A percentile compares a stretch with the other conserved stretches of the same genome.
Conservation (phyloP, 2,329 filamentous ascomycete genomes). For the Graphium sp. region DNA sequence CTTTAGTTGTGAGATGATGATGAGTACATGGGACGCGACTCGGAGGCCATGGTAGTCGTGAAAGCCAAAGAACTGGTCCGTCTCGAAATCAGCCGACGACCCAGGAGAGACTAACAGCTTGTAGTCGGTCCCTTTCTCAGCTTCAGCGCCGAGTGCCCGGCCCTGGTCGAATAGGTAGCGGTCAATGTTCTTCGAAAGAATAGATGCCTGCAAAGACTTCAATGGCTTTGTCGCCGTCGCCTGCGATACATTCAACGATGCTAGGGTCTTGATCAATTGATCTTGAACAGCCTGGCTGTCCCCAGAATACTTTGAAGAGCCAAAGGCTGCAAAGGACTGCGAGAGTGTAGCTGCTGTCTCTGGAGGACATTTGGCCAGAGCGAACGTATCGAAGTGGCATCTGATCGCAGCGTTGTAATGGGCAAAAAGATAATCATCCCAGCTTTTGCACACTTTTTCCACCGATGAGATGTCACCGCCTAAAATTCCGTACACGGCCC, state of each 20-base stretch:
- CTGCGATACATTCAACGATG: conserved; percentile 34
- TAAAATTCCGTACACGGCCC: conserved; percentile 80
- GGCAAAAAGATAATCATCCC: conserved; percentile 78
- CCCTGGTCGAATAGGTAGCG: conserved; percentile 44
- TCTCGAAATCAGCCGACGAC: conserved; percentile 17
- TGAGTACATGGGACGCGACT: conserved; percentile 49
- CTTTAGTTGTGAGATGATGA: conserved; percentile 51
- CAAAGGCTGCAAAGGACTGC: conserved; percentile 44
- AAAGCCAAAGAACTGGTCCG: conserved; percentile 31
- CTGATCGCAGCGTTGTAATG: conserved; percentile 77
- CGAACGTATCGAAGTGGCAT: conserved; percentile 60
- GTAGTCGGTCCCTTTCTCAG: conserved; percentile 17
- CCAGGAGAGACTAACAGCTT: conserved; percentile 7
- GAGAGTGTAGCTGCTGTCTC: conserved; percentile 34
- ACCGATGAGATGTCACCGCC: conserved; percentile 69
- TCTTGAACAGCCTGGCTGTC: conserved; percentile 33
- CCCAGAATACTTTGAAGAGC: conserved; percentile 46
- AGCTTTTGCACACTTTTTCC: conserved; percentile 56
- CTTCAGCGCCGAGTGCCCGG: conserved; percentile 21
- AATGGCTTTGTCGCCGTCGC: conserved; percentile 46
- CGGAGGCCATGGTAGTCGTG: conserved; percentile 49
- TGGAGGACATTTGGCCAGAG: conserved; percentile 36
- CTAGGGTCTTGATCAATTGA: conserved; percentile 43
- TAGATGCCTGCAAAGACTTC: conserved; percentile 61
- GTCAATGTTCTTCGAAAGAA: conserved; percentile 48